phyloP scores from a whole-genome alignment of 2,329 filamentous ascomycete species.

The Stemphylium vesicarium region DNA sequence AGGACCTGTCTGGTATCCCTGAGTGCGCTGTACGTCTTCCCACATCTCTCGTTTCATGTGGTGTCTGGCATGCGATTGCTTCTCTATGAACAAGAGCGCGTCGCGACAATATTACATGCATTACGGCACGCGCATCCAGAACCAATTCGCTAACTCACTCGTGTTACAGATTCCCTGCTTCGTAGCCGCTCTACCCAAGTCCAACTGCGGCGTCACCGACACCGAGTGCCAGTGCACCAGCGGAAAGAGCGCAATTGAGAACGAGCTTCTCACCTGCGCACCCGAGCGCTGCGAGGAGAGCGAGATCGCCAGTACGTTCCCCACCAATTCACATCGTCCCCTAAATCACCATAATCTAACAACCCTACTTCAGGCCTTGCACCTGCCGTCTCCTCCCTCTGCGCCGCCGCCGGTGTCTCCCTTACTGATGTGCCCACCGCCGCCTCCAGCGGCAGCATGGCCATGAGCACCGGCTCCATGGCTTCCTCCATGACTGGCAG shows the following conservation, averaged over 20 bases:
- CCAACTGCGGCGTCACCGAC: conserved; percentile 57
- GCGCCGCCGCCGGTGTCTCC: conserved; percentile 35
- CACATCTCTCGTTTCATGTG: not conserved
- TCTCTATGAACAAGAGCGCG: too few relatives aligned
- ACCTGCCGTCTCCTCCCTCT: conserved; percentile 36
- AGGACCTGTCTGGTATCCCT: conserved; percentile 38
- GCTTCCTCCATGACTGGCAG: conserved; percentile 5
- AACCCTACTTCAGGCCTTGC: conserved; percentile 21
- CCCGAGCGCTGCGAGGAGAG: conserved; percentile 45
- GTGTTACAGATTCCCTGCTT: conserved; percentile 55
- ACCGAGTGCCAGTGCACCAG: conserved; percentile 60
- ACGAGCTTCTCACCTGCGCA: conserved; percentile 51
- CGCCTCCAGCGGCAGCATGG: conserved; percentile 5
- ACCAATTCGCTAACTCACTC: not conserved
- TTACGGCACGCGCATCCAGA: too few relatives aligned
- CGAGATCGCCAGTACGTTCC: conserved; percentile 50
- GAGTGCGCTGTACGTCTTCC: conserved; percentile 43
- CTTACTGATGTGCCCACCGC: conserved; percentile 30
- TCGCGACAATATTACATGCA: not conserved
- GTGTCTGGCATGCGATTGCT: not conserved
- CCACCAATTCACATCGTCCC: not conserved
- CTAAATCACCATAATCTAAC: not conserved
- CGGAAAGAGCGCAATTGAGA: conserved; percentile 43
- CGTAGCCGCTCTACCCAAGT: conserved; percentile 53
- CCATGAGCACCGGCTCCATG: conserved; percentile 4